These are phyloP conservation scores for Oropetium thomaeum DNA, from an alignment of 176 grass and related monocot genomes.

Conservation along the genomic window DNA sequence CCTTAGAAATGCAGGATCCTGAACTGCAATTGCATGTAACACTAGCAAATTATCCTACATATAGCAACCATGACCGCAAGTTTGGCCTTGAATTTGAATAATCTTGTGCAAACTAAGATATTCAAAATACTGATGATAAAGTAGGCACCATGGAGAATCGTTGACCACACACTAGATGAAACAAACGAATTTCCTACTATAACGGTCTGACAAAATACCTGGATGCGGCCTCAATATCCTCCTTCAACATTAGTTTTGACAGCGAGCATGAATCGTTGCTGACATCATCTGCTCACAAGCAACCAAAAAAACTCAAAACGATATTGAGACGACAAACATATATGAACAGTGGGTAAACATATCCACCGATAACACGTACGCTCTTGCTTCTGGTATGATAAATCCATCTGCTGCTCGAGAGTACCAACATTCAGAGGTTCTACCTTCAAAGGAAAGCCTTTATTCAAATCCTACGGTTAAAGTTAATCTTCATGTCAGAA, in stretches of 20 bases:
- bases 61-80: not conserved
- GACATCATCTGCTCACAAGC: constrained; percentile 27
- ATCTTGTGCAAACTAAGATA: not conserved
- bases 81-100: not conserved
- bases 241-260: constrained; percentile 54
- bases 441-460: constrained; percentile 47
- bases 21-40: not conserved
- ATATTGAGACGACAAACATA: constrained; percentile 2
- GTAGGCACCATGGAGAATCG: not conserved
- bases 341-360: not conserved
- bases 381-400: constrained; percentile 34
- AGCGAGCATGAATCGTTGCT: constrained; percentile 38
- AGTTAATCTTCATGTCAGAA: constrained; percentile 5
- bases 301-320: constrained; percentile 15
- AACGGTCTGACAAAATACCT: constrained; percentile 28
- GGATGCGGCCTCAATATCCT: constrained; percentile 37
- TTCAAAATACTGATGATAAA: not conserved
- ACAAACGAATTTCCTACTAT: not conserved
- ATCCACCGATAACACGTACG: constrained; percentile 29
- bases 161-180: not conserved
- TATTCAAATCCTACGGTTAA: constrained; percentile 40
- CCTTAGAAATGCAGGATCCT: not conserved
- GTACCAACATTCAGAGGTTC: constrained; percentile 32
- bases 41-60: not conserved
- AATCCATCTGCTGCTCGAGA: constrained; percentile 40